Conservation (phyloP, 2,329 filamentous ascomycete genomes). For the Phyllosticta capitalensis region DNA sequence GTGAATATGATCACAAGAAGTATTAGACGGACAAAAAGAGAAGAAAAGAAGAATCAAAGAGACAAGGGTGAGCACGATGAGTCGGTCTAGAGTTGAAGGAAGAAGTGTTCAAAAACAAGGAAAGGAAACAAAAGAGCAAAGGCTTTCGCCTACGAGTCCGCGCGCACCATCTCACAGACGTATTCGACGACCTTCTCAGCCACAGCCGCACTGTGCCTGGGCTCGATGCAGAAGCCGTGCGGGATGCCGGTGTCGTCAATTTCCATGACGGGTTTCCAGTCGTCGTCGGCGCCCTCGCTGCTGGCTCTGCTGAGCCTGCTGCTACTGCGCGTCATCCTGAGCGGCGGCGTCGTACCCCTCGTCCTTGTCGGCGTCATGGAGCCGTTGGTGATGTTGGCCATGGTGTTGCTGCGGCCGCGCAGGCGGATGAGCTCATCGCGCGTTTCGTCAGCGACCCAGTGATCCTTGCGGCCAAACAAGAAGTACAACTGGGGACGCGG, state of each 20-base stretch:
- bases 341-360: conserved; percentile 47
- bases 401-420: conserved; percentile 25
- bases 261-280: conserved; percentile 43
- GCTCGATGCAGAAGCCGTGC: conserved; percentile 51
- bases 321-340: conserved; percentile 44
- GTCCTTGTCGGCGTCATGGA: conserved; percentile 49
- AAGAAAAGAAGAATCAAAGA: too few species aligned
- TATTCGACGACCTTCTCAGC: conserved; percentile 42
- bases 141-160: neutral
- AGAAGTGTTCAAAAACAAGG: too few species aligned
- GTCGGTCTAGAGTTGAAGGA: too few species aligned
- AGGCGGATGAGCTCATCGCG: conserved; percentile 44
- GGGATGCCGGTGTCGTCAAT: conserved; percentile 46
- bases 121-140: too few species aligned
- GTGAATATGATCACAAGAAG: too few species aligned
- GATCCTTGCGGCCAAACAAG: conserved; percentile 50
- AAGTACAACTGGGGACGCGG: conserved; percentile 43
- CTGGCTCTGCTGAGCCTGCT: conserved; percentile 16
- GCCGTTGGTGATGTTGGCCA: conserved; percentile 23
- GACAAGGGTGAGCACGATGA: too few species aligned
- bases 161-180: conserved; percentile 33
- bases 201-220: conserved; percentile 37
- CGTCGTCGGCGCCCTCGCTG: conserved; percentile 19
- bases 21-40: too few species aligned
- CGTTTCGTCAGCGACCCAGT: conserved; percentile 52